phyloP scores from a whole-genome alignment of 2,329 filamentous ascomycete genomes.

The Xylariales sp. region DNA sequence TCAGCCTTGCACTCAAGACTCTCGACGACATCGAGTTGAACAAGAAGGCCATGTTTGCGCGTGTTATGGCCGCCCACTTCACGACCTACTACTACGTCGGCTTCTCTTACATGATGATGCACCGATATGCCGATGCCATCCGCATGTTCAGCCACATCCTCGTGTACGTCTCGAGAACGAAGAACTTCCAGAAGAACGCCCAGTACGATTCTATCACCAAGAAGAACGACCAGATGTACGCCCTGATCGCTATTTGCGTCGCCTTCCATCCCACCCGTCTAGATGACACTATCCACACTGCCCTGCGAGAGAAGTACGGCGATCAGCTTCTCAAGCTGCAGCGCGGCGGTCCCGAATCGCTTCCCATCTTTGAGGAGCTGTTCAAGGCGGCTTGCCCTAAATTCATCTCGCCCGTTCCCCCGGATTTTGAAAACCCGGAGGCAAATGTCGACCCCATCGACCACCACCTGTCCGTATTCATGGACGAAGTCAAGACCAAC shows the following conservation, averaged over 20 bases:
- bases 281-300: slow-evolving; percentile 98
- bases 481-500: slow-evolving; percentile 99
- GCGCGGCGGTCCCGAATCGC: slow-evolving; percentile 88
- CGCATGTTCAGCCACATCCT: slow-evolving; percentile 99
- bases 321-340: slow-evolving; percentile 97
- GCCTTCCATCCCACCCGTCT: slow-evolving; percentile 95
- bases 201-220: slow-evolving; percentile 98
- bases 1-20: slow-evolving; percentile 96
- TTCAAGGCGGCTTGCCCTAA: slow-evolving; percentile 98
- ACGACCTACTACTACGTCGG: slow-evolving; percentile 99
- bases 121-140: slow-evolving; percentile 97
- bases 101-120: slow-evolving; percentile 99
- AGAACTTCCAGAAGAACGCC: slow-evolving; percentile 99
- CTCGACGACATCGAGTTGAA: slow-evolving; percentile 99
- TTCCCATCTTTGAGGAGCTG: slow-evolving; percentile 96
- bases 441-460: slow-evolving; percentile 95
- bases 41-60: slow-evolving; percentile 99
- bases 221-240: slow-evolving; percentile 99
- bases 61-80: slow-evolving; percentile 99
- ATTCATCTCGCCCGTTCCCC: slow-evolving; percentile 96
- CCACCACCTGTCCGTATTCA: slow-evolving; percentile 96
- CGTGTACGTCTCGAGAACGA: slow-evolving; percentile 96
- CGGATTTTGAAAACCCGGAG: slow-evolving; percentile 95
- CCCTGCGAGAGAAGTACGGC: slow-evolving; percentile 97
- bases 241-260: slow-evolving; percentile 96